These are phyloP conservation scores for Vigna reflexopilosa DNA, from an alignment of 306 rosid genomes.

Conservation along the genomic window DNA sequence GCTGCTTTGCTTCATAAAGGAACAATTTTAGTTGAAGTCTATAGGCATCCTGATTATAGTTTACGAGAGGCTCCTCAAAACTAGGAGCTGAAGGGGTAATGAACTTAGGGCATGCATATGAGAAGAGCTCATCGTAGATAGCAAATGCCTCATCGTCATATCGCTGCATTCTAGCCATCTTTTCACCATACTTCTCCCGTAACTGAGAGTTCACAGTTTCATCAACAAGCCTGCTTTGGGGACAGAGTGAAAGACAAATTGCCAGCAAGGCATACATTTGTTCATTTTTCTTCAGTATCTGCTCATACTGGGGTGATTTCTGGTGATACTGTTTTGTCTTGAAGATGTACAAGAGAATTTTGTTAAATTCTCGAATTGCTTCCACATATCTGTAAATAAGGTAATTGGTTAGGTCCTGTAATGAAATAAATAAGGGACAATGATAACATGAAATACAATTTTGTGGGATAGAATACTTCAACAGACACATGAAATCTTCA, in stretches of 20 bases:
- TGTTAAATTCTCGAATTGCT: conserved; percentile 89
- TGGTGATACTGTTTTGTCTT: conserved; percentile 85
- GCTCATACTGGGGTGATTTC: conserved; percentile 95
- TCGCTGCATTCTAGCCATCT: conserved; percentile 93
- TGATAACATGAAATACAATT: background rate
- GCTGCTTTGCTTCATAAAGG: conserved; percentile 98
- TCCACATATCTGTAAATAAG: conserved; percentile 76
- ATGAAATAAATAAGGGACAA: conserved; percentile 1
- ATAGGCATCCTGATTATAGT: conserved; percentile 99
- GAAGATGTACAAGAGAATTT: conserved; percentile 81
- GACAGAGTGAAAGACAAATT: conserved; percentile 88
- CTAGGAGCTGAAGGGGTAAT: conserved; percentile 97
- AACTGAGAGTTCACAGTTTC: conserved; percentile 91
- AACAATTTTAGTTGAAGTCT: conserved; percentile 93
- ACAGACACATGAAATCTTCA: background rate
- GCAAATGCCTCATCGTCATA: conserved; percentile 96
- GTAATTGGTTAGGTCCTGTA: conserved; percentile 3
- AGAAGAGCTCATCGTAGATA: conserved; percentile 94
- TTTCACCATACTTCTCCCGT: conserved; percentile 96
- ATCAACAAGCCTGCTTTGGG: conserved; percentile 86
- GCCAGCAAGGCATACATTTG: conserved; percentile 99
- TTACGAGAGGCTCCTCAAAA: conserved; percentile 92
- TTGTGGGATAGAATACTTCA: background rate
- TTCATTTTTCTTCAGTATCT: conserved; percentile 94
- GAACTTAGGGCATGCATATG: conserved; percentile 98